These are phyloP conservation scores for Arthrinium phaeospermum DNA, from an alignment of 2,329 filamentous ascomycete species.

Conservation along the genomic window DNA sequence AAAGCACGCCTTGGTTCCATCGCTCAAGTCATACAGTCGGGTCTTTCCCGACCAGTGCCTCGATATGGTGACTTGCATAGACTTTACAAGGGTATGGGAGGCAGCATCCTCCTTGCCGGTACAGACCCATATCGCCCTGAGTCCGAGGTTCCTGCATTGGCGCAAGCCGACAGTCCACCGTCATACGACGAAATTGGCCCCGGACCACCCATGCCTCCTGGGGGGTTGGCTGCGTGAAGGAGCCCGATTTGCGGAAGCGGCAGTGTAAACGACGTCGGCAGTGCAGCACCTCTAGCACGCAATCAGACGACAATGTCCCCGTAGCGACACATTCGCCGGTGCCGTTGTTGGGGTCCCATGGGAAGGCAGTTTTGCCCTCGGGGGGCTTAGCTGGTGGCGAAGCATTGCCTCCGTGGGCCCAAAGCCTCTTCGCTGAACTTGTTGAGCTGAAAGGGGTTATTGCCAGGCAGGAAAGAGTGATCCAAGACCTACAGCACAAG, in stretches of 20 bases:
- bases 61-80: slow-evolving; percentile 23
- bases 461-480: slow-evolving; percentile 17
- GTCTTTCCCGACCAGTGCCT: slow-evolving; percentile 8
- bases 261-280: slow-evolving; percentile 19
- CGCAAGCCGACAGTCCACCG: slow-evolving; percentile 19
- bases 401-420: not conserved
- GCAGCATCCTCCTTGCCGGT: slow-evolving; percentile 8
- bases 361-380: not conserved
- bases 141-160: not conserved
- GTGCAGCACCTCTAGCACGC: slow-evolving; percentile 10
- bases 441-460: slow-evolving; percentile 18
- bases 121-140: not conserved
- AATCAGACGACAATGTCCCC: slow-evolving; percentile 13
- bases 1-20: slow-evolving; percentile 19
- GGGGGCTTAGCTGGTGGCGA: not conserved
- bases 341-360: not conserved
- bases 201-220: slow-evolving; percentile 21
- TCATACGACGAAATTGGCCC: slow-evolving; percentile 22
- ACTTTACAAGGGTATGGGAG: slow-evolving; percentile 22
- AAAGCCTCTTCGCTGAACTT: slow-evolving; percentile 18
- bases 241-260: not conserved
- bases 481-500: slow-evolving; percentile 16
- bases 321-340: not conserved
- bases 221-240: not conserved
- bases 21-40: slow-evolving; percentile 15